phyloP scores from a whole-genome alignment of 2,329 filamentous ascomycete genomes.

The Westerdykella aurantiaca region DNA sequence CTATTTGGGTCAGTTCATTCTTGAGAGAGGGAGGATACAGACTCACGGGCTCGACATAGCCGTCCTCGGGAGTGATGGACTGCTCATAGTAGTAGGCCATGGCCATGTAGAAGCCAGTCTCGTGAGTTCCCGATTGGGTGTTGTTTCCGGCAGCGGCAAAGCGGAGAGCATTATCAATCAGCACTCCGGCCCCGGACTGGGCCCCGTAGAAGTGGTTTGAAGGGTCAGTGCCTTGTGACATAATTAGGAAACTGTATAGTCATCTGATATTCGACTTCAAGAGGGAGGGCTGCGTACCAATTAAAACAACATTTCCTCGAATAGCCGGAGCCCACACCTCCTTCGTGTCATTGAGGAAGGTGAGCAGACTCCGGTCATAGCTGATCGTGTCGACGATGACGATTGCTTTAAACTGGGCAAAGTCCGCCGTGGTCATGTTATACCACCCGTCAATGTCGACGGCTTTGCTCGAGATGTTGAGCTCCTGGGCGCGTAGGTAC shows the following conservation, averaged over 20 bases:
- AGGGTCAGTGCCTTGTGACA: slow-evolving; percentile 10
- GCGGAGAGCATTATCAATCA: slow-evolving; percentile 13
- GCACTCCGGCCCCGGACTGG: slow-evolving; percentile 9
- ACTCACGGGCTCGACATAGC: slow-evolving; percentile 9
- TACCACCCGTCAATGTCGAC: slow-evolving; percentile 36
- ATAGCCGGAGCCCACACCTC: slow-evolving; percentile 12
- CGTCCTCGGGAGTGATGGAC: slow-evolving; percentile 1
- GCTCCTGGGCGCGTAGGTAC: slow-evolving; percentile 17
- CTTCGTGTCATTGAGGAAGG: slow-evolving; percentile 39
- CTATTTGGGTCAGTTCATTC: slow-evolving; percentile 1
- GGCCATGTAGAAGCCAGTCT: slow-evolving; percentile 15
- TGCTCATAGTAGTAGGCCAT: slow-evolving; percentile 13
- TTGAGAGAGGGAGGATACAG: neutral
- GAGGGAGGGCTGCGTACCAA: no score
- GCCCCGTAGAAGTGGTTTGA: slow-evolving; percentile 6
- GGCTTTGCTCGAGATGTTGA: slow-evolving; percentile 28
- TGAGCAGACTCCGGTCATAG: slow-evolving; percentile 21
- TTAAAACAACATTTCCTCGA: slow-evolving; percentile 13
- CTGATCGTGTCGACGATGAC: slow-evolving; percentile 41
- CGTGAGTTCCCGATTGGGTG: slow-evolving; percentile 6
- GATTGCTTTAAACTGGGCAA: slow-evolving; percentile 43
- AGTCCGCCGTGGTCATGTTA: slow-evolving; percentile 39
- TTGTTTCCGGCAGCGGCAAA: slow-evolving; percentile 11
- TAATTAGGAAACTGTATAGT: neutral
- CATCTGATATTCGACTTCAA: neutral